Conservation (phyloP, 768 basidiomycete species). For the Suillus subalutaceus region DNA sequence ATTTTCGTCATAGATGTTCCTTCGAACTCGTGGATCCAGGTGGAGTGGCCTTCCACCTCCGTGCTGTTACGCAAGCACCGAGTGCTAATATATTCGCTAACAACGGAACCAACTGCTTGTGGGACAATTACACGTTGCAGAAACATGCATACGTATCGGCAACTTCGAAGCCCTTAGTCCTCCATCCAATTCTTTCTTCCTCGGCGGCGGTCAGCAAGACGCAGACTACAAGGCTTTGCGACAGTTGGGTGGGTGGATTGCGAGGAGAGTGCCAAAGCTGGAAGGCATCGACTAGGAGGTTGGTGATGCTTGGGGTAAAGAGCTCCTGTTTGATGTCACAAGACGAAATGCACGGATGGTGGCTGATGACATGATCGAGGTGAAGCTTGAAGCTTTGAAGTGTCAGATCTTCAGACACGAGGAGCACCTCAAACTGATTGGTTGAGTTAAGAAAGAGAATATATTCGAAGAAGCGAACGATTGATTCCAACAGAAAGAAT, state of each 20-base stretch:
- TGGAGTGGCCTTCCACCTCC: too few relatives aligned
- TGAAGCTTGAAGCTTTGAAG: too few relatives aligned
- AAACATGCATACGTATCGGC: conserved; percentile 91
- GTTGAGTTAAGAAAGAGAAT: too few relatives aligned
- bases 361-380: conserved; percentile 44
- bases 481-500: too few relatives aligned
- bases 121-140: conserved; percentile 60
- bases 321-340: conserved; percentile 76
- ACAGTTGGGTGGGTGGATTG: conserved; percentile 76
- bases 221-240: conserved; percentile 76
- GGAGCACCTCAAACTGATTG: too few relatives aligned
- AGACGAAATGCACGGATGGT: conserved; percentile 90
- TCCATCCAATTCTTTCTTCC: conserved; percentile 61
- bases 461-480: too few relatives aligned
- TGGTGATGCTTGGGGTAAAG: conserved; percentile 69
- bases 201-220: conserved; percentile 77
- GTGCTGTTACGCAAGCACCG: too few relatives aligned
- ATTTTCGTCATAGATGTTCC: too few relatives aligned
- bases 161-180: conserved; percentile 87
- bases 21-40: too few relatives aligned
- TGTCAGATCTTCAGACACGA: too few relatives aligned
- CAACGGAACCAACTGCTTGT: too few relatives aligned
- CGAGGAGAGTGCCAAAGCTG: conserved; percentile 57
- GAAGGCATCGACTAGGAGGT: conserved; percentile 38
- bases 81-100: too few relatives aligned